These are phyloP conservation scores for Salix exigua DNA, from an alignment of 345 rosid species.

Conservation along the genomic window DNA sequence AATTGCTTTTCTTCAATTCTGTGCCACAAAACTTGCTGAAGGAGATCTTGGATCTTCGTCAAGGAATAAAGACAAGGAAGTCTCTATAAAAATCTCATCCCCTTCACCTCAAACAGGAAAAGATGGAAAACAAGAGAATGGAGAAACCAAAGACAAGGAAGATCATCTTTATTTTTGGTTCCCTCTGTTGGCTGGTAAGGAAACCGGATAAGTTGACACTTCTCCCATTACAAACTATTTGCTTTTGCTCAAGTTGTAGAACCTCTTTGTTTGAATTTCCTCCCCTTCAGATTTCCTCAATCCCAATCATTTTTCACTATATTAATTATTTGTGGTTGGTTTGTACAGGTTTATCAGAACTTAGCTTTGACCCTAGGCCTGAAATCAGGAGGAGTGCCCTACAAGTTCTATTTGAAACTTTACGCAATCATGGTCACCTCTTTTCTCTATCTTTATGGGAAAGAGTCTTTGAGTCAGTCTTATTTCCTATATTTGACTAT, in stretches of 20 bases:
- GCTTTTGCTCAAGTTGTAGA: conserved; percentile 14
- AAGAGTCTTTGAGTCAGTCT: conserved; percentile 79
- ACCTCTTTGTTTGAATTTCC: conserved; percentile 9
- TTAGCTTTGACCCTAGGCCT: conserved; percentile 96
- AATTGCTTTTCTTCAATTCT: conserved; percentile 84
- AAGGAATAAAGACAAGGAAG: conserved; percentile 63
- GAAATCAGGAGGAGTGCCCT: conserved; percentile 95
- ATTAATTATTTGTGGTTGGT: background rate
- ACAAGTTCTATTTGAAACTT: conserved; percentile 83
- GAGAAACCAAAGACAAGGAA: conserved; percentile 59
- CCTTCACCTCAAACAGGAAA: conserved; percentile 50
- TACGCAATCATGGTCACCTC: conserved; percentile 92
- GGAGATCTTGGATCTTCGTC: conserved; percentile 75
- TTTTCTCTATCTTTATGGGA: conserved; percentile 88
- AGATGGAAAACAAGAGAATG: conserved; percentile 58
- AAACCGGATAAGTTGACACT: conserved; percentile 17
- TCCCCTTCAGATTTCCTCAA: background rate
- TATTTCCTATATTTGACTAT: conserved; percentile 96
- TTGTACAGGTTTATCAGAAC: conserved; percentile 88
- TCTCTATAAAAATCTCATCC: conserved; percentile 43
- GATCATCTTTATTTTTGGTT: conserved; percentile 93
- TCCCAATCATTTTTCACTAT: background rate
- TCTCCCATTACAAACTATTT: conserved; percentile 2
- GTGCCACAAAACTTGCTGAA: conserved; percentile 96
- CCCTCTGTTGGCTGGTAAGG: conserved; percentile 88